Evolutionary conservation across 225 moss, liverwort and hornwort species (phyloP), one percentile per base, ranked within the genome.

Genomic region (Rhytidiadelphus loreus): DNA sequence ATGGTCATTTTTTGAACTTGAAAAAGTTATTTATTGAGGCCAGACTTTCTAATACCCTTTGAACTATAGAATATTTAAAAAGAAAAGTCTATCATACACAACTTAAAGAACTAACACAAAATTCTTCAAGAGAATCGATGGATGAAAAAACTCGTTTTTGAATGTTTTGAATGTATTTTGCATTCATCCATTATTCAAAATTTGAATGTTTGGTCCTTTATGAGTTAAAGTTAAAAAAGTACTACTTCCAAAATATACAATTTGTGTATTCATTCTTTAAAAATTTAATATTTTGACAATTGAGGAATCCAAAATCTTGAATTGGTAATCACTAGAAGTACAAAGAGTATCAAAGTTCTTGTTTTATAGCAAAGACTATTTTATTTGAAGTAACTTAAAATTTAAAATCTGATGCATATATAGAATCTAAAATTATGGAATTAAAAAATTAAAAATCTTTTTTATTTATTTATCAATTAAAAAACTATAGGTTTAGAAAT

Each of bases 31-130:
- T 25, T 70, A 41, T 24, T 70, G 9, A 68, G 13, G 14, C 6
- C 1, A 71, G 0, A 24, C 6, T 6, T 26, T 26, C 0, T 4
- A 5, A 4, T 28, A 26, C 2, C 2, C 4, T 26, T 43, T 71
- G 16, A 16, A 26, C 9, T 10, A 43, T 17, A 72, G 1, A 44
- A 28, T 17, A 29, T 28, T 72, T 72, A 10, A 1, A 72, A 44
- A 72, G 17, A 3, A 28, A 28, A 72, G 6, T 16, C 17, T 50
- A 11, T 50, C 11, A 3, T 11, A 19, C 4, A 48, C 16, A 28
- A 19, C 2, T 19, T 48, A 12, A 74, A 19, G 18, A 46, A 30
- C 4, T 18, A 73, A 46, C 0, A n/a, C n/a, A n/a, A n/a, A n/a
- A n/a, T n/a, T n/a, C n/a, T 73, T 46, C 43, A 8, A 72, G 29